Conservation (phyloP, 305 asterid species). For the Fraxinus nigra region DNA sequence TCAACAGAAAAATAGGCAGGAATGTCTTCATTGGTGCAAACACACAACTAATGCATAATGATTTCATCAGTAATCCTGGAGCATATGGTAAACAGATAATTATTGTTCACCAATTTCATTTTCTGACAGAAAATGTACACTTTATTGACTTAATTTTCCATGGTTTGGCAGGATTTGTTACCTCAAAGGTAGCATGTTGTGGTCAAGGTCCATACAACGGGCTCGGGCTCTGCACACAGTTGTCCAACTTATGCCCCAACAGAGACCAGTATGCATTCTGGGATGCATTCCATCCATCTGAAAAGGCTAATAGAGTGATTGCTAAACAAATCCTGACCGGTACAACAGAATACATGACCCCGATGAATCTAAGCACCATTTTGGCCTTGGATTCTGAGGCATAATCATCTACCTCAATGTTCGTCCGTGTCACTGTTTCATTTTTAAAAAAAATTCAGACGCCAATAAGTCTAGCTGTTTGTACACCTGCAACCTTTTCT, state of each 20-base stretch:
- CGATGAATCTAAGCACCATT: constrained; percentile 56
- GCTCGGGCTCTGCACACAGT: constrained; percentile 43
- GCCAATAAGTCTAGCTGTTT: constrained; percentile 12
- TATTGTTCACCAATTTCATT: background rate
- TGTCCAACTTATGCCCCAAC: constrained; percentile 53
- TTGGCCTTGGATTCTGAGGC: constrained; percentile 37
- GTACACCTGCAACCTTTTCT: background rate
- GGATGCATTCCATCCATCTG: constrained; percentile 66
- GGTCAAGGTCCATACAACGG: constrained; percentile 64
- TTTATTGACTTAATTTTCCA: background rate
- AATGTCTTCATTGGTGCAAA: constrained; percentile 45
- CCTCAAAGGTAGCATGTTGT: constrained; percentile 54
- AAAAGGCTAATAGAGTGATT: constrained; percentile 43
- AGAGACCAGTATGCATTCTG: constrained; percentile 47
- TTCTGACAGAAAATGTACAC: background rate
- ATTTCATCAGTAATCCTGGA: constrained; percentile 43
- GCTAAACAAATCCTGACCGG: constrained; percentile 39
- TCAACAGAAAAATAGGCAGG: constrained; percentile 35
- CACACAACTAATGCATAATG: constrained; percentile 29
- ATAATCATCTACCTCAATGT: background rate
- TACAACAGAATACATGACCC: constrained; percentile 41
- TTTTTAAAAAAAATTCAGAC: background rate
- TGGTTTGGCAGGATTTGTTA: constrained; percentile 39
- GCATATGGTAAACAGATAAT: constrained; percentile 36
- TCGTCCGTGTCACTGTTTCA: background rate